These are phyloP conservation scores for Trypanosoma boissoni DNA, from an alignment of 208 protist genomes.

Conservation along the genomic window DNA sequence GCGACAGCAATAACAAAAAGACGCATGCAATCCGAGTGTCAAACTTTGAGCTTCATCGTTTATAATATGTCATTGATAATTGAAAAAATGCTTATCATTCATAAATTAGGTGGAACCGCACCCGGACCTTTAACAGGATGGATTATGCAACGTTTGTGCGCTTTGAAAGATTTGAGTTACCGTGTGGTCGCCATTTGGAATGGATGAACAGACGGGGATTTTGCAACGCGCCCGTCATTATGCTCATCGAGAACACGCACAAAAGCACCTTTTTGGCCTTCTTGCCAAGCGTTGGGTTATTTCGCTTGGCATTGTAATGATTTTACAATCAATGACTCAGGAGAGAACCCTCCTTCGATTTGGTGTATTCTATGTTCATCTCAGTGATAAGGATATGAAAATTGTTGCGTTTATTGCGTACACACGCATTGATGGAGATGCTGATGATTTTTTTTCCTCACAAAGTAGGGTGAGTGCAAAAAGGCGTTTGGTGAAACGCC, in stretches of 20 bases:
- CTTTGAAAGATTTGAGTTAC: slow-evolving; percentile 71
- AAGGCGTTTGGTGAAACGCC: not conserved
- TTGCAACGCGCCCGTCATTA: slow-evolving; percentile 33
- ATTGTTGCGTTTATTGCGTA: slow-evolving; percentile 52
- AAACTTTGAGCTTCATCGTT: slow-evolving; percentile 75
- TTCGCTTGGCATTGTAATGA: slow-evolving; percentile 62
- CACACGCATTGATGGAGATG: slow-evolving; percentile 40
- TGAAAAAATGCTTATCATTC: slow-evolving; percentile 69
- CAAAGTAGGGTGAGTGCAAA: slow-evolving; percentile 8
- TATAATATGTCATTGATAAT: slow-evolving; percentile 55
- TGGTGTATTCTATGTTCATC: slow-evolving; percentile 81
- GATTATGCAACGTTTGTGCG: slow-evolving; percentile 63
- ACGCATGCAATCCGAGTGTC: slow-evolving; percentile 88
- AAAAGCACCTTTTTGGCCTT: slow-evolving; percentile 51
- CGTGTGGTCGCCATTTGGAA: slow-evolving; percentile 83
- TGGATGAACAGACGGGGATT: slow-evolving; percentile 31
- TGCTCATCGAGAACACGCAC: slow-evolving; percentile 54
- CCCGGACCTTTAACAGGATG: slow-evolving; percentile 58
- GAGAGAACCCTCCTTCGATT: slow-evolving; percentile 90
- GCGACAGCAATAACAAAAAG: slow-evolving; percentile 58
- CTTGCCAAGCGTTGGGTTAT: slow-evolving; percentile 73
- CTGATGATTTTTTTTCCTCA: slow-evolving; percentile 46
- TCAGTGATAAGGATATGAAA: slow-evolving; percentile 67
- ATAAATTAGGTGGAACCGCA: slow-evolving; percentile 94
- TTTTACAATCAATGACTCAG: slow-evolving; percentile 83